A percentile compares a stretch with the other conserved stretches of the same genome.
These are phyloP conservation scores for Backusella liffmaniae DNA, from an alignment of 192 early-diverging fungal species.

Conservation along the genomic window DNA sequence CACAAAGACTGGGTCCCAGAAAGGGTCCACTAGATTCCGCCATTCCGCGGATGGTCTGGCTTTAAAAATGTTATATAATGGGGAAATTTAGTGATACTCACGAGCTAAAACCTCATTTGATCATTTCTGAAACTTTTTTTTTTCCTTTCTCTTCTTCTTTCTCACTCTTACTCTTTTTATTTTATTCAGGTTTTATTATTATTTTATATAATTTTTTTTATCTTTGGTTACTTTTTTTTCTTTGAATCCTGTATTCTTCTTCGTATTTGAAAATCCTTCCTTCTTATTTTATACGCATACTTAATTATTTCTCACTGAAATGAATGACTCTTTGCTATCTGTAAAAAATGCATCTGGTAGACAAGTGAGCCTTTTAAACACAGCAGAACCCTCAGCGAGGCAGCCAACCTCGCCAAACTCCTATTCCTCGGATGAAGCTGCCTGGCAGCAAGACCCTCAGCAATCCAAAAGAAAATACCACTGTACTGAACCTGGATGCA, in stretches of 20 bases:
- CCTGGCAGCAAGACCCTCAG: slow-evolving; percentile 1
- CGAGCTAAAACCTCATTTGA: slow-evolving; percentile 10
- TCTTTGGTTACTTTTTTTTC: background rate
- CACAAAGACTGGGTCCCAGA: slow-evolving; percentile 6
- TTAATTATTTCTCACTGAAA: background rate
- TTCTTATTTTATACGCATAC: background rate
- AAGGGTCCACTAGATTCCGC: background rate
- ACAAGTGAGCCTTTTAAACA: slow-evolving; percentile 50
- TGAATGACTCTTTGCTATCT: slow-evolving; percentile 31
- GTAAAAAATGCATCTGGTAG: slow-evolving; percentile 46
- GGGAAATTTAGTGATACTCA: slow-evolving; percentile 4
- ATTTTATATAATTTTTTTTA: background rate
- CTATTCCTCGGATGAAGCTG: background rate
- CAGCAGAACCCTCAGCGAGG: background rate
- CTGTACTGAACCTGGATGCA: slow-evolving; percentile 60
- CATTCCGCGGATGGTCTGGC: background rate
- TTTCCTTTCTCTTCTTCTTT: slow-evolving; percentile 2
- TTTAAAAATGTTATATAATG: slow-evolving; percentile 8
- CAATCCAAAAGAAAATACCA: slow-evolving; percentile 63
- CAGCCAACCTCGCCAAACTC: slow-evolving; percentile 1
- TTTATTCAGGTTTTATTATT: background rate
- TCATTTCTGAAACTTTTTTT: slow-evolving; percentile 8
- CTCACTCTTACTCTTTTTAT: slow-evolving; percentile 1
- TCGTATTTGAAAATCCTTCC: background rate
- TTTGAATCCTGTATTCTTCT: background rate